phyloP scores from a whole-genome alignment of 345 rosid species.

The Pelargonium nanum region DNA sequence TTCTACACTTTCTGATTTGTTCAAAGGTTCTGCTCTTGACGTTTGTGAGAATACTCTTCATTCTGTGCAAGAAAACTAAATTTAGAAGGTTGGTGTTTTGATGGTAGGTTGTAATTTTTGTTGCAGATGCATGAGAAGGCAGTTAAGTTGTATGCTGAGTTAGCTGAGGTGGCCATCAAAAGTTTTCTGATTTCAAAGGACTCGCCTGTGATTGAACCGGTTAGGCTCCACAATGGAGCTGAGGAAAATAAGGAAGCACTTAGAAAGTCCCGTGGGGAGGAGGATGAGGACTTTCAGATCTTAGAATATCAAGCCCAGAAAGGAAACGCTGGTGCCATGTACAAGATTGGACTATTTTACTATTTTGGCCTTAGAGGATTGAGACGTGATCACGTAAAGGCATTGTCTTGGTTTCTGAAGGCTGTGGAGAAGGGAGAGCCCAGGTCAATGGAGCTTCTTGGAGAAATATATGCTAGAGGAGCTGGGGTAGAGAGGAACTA shows the following conservation, averaged over 20 bases:
- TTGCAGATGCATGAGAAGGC: slow-evolving; percentile 84
- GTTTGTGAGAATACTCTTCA: no score
- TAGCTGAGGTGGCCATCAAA: slow-evolving; percentile 86
- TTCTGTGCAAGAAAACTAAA: no score
- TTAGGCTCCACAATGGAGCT: slow-evolving; percentile 85
- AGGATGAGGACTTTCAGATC: slow-evolving; percentile 95
- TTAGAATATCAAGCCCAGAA: slow-evolving; percentile 94
- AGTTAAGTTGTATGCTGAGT: slow-evolving; percentile 65
- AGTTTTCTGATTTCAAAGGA: slow-evolving; percentile 89
- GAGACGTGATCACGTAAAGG: slow-evolving; percentile 80
- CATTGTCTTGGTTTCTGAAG: slow-evolving; percentile 76
- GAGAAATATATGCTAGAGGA: slow-evolving; percentile 96
- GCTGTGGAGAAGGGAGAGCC: slow-evolving; percentile 92
- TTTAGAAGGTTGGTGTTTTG: slow-evolving; percentile 1
- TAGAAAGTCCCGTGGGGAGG: slow-evolving; percentile 89
- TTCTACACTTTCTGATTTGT: no score
- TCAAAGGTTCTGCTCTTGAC: no score
- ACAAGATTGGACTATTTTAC: slow-evolving; percentile 77
- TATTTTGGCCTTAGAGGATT: slow-evolving; percentile 95
- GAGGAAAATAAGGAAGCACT: slow-evolving; percentile 94
- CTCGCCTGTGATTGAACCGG: slow-evolving; percentile 74
- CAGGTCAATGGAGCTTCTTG: slow-evolving; percentile 90
- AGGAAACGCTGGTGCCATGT: slow-evolving; percentile 86
- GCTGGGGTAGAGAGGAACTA: slow-evolving; percentile 97
- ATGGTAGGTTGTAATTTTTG: slow-evolving; percentile 1